phyloP scores from a whole-genome alignment of 2,329 filamentous ascomycete species.

The Lachnum nothofagi region DNA sequence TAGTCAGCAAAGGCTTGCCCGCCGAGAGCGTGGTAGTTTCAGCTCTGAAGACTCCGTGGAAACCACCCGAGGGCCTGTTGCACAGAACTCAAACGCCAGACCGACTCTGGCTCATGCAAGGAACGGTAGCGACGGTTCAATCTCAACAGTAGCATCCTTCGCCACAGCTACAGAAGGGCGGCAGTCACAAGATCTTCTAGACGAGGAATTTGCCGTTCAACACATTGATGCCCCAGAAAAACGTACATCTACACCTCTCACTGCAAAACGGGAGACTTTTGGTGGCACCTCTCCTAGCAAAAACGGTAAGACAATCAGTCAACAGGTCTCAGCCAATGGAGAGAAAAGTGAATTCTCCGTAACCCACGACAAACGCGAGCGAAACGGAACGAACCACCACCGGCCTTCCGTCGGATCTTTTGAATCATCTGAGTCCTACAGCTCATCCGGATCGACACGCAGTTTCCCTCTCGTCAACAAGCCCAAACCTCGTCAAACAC shows the following conservation, averaged over 20 bases:
- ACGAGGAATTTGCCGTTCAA: slow-evolving; percentile 40
- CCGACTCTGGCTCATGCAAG: slow-evolving; percentile 39
- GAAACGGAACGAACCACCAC: slow-evolving; percentile 33
- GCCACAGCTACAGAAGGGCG: slow-evolving; percentile 56
- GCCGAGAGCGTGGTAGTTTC: slow-evolving; percentile 48
- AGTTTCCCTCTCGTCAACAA: slow-evolving; percentile 59
- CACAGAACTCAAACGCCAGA: slow-evolving; percentile 15
- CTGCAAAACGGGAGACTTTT: slow-evolving; percentile 29
- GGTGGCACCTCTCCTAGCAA: slow-evolving; percentile 14
- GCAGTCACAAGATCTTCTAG: slow-evolving; percentile 30
- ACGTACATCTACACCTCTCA: slow-evolving; percentile 14
- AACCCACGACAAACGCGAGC: slow-evolving; percentile 12
- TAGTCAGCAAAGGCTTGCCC: slow-evolving; percentile 46
- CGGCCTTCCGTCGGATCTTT: slow-evolving; percentile 52
- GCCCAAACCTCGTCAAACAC: slow-evolving; percentile 32
- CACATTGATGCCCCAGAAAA: slow-evolving; percentile 17
- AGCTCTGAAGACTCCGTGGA: slow-evolving; percentile 58
- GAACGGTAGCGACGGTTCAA: slow-evolving; percentile 52
- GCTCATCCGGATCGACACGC: slow-evolving; percentile 48
- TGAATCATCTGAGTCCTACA: slow-evolving; percentile 40
- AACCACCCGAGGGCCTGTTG: slow-evolving; percentile 50
- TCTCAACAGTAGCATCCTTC: slow-evolving; percentile 58
- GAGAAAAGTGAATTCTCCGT: slow-evolving; percentile 15
- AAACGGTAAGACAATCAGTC: slow-evolving; percentile 9
- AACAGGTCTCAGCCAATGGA: slow-evolving; percentile 5